These are phyloP conservation scores for Fusarium pilosicola DNA, from an alignment of 2,329 filamentous ascomycete species.

Conservation along the genomic window DNA sequence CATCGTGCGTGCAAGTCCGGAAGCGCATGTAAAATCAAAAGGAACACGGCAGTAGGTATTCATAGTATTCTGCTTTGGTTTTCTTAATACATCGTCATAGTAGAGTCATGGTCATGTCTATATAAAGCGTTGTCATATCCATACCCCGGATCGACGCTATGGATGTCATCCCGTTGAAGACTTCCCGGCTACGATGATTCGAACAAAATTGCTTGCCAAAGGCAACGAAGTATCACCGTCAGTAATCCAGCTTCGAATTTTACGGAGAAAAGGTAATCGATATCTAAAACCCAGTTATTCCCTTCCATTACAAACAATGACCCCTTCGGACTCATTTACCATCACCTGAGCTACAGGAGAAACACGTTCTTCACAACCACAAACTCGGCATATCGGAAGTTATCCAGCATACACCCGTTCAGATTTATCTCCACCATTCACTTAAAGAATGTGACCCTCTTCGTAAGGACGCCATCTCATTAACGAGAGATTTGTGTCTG, in stretches of 20 bases:
- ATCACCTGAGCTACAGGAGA: conserved; percentile 18
- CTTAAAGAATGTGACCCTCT: conserved; percentile 28
- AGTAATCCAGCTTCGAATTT: too few relatives aligned
- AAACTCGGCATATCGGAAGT: neutral
- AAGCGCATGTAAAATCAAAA: neutral
- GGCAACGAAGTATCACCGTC: neutral
- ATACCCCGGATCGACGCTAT: neutral
- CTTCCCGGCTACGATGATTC: too few relatives aligned
- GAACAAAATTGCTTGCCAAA: neutral
- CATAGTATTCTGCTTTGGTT: neutral
- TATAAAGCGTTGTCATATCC: neutral
- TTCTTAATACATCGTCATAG: neutral
- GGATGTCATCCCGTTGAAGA: neutral
- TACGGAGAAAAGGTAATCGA: neutral
- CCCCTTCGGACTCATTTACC: conserved; percentile 2
- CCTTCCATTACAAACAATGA: conserved; percentile 13
- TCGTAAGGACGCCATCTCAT: conserved; percentile 5
- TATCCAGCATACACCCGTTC: neutral
- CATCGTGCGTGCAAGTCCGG: neutral
- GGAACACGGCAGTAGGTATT: neutral
- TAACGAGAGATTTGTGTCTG: conserved; percentile 25
- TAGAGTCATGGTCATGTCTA: neutral
- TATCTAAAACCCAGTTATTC: neutral
- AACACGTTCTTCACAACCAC: neutral
- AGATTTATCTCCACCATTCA: conserved; percentile 31